Evolutionary conservation across 1,139 yeast genomes (phyloP), one percentile per base, ranked within the genome.

Genomic region (Geotrichum cucujoidarum): DNA sequence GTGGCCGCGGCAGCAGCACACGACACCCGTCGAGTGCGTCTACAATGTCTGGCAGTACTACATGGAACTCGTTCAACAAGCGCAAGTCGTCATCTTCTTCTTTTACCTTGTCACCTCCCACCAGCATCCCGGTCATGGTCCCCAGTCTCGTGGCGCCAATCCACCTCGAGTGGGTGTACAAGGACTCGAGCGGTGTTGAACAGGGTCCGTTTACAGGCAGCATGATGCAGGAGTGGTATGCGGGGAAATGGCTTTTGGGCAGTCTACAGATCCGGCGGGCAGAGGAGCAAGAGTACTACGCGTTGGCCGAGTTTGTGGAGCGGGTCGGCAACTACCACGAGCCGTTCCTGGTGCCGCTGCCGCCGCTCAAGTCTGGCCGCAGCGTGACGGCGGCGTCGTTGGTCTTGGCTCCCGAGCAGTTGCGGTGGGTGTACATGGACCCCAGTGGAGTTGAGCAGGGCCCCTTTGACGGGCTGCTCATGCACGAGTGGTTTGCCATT

Each of bases 131-230:
- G 6, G 40, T 27, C 16, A 48, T 46, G 11, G 11, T 43, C 13
- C 44, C 54, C 1, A 29, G 24, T 6, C 42, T 60, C 11, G 49
- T 67, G 3, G 55, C 65, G 14, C 73, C 78, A 0, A 75, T 68
- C 22, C 66, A 71, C 46, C 73, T 81, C 57, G 71, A 74, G 50
- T 87, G 95, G 95, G 71, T 67, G 52, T 87, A 87, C 60, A 68
- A 81, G 50, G 95, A 87, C 61, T 80, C 86, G 0, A 65, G 75
- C 39, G 87, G 86, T 1, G 74, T 68, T 48, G 82, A 79, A 54
- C 95, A 85, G 61, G 95, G 95, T 22, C 95, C 95, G 2, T 87
- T 86, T 62, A 73, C 73, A 45, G 89, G 94, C 1, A 67, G 70
- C 25, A 67, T 76, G 69, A 87, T 87, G 95, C 94, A 86, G 56